A percentile compares a stretch with the other conserved stretches of the same genome.
phyloP scores from a whole-genome alignment of 441 rosid species.

The Arabidopsis lyrata region DNA sequence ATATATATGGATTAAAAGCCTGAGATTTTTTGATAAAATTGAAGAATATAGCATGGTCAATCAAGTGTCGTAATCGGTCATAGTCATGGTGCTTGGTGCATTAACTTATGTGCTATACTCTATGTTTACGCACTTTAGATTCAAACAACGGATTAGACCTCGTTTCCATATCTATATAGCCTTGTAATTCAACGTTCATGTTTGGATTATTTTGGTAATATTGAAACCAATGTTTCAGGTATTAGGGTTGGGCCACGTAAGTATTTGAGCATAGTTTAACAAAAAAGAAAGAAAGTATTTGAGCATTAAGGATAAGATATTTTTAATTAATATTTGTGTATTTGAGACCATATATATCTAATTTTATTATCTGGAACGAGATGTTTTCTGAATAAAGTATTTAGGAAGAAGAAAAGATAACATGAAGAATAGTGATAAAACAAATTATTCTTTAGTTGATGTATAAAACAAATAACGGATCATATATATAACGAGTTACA shows the following conservation, averaged over 20 bases:
- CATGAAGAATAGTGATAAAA: slow-evolving; percentile 19
- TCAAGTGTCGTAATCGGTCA: not conserved
- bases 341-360: not conserved
- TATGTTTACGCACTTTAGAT: not conserved
- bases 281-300: no score
- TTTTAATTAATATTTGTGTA: not conserved
- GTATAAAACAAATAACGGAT: slow-evolving; percentile 5
- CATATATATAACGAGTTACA: slow-evolving; percentile 12
- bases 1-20: not conserved
- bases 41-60: not conserved
- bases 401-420: not conserved
- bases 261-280: not conserved
- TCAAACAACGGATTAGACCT: not conserved
- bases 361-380: not conserved
- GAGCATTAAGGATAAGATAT: not conserved
- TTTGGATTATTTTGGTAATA: not conserved
- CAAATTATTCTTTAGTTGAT: slow-evolving; percentile 2
- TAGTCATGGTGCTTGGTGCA: not conserved
- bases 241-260: not conserved
- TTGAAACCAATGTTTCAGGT: not conserved
- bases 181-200: not conserved
- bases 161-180: not conserved
- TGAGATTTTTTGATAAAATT: not conserved
- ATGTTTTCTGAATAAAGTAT: not conserved
- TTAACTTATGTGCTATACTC: not conserved